Conservation (phyloP, 495 filamentous ascomycete species). For the Hyaloscypha finlandica region DNA sequence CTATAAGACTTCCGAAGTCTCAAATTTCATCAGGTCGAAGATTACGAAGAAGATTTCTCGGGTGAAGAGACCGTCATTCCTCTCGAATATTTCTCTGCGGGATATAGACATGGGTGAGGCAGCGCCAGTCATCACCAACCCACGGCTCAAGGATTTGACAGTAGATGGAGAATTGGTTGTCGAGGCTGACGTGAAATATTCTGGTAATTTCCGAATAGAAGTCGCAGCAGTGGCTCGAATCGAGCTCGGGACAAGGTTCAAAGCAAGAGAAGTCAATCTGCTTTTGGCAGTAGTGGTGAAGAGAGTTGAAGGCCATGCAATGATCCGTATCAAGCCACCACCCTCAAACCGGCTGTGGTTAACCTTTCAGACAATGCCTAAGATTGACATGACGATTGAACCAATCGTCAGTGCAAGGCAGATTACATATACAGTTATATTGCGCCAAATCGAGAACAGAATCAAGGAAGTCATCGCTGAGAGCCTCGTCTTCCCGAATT, state of each 20-base stretch:
- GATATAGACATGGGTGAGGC: conserved; percentile 84
- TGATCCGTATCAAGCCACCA: conserved; percentile 89
- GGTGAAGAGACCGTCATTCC: conserved; percentile 87
- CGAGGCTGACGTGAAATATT: conserved; percentile 85
- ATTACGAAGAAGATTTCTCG: conserved; percentile 96
- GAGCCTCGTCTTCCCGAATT: conserved; percentile 90
- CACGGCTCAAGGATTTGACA: conserved; percentile 83
- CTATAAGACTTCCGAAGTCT: conserved; percentile 80
- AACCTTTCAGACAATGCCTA: conserved; percentile 87
- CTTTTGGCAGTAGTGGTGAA: conserved; percentile 84
- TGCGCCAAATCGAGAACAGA: conserved; percentile 89
- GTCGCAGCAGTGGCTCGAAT: conserved; percentile 88
- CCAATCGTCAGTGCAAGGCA: conserved; percentile 94
- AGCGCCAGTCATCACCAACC: conserved; percentile 88
- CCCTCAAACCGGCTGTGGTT: conserved; percentile 96
- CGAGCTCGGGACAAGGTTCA: conserved; percentile 86
- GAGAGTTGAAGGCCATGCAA: conserved; percentile 79
- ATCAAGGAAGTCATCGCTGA: conserved; percentile 93
- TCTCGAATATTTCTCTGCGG: conserved; percentile 77
- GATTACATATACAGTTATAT: conserved; percentile 89
- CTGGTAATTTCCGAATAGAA: conserved; percentile 84
- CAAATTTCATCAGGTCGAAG: conserved; percentile 77
- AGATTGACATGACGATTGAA: conserved; percentile 88
- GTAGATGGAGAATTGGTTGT: conserved; percentile 86
- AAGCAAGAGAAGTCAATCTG: conserved; percentile 84